Percentiles rank a stretch among this genome's conserved stretches.
These are phyloP conservation scores for Rhizopus delemar DNA, from an alignment of 371 early-diverging fungal species.

Conservation along the genomic window DNA sequence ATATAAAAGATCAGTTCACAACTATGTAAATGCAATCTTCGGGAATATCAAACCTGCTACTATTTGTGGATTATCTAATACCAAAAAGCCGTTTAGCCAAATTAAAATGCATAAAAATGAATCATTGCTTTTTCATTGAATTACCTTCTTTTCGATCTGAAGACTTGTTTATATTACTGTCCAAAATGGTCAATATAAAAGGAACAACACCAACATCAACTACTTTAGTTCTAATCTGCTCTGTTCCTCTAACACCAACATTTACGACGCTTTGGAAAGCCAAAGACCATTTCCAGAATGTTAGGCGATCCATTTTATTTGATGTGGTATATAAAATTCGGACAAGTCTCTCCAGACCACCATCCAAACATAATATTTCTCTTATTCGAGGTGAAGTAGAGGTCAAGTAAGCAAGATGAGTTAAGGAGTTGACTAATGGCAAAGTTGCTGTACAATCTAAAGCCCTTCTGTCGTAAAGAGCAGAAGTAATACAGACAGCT, in stretches of 20 bases:
- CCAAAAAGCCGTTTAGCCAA: no score
- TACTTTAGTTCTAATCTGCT: constrained; percentile 77
- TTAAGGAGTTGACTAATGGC: constrained; percentile 84
- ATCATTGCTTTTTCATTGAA: no score
- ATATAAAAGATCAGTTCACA: no score
- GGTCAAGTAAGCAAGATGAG: constrained; percentile 84
- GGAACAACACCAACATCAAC: constrained; percentile 84
- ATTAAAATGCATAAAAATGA: no score
- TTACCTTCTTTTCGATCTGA: constrained; percentile 32
- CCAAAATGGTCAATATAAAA: constrained; percentile 74
- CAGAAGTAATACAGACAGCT: constrained; percentile 76
- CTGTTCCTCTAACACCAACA: constrained; percentile 83
- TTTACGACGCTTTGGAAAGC: constrained; percentile 86
- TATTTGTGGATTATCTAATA: no score
- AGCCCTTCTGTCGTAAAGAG: constrained; percentile 89
- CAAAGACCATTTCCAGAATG: constrained; percentile 81
- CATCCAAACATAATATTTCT: constrained; percentile 80
- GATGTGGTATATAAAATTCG: constrained; percentile 70
- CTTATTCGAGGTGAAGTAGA: constrained; percentile 81
- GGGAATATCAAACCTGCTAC: no score
- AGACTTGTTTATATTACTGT: constrained; percentile 61
- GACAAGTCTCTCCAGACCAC: constrained; percentile 84
- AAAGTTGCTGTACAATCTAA: constrained; percentile 86
- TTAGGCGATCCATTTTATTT: constrained; percentile 62
- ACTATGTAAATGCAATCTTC: no score